phyloP scores from a whole-genome alignment of 352 stramenopile genomes.

The Phytopythium delawarense region DNA sequence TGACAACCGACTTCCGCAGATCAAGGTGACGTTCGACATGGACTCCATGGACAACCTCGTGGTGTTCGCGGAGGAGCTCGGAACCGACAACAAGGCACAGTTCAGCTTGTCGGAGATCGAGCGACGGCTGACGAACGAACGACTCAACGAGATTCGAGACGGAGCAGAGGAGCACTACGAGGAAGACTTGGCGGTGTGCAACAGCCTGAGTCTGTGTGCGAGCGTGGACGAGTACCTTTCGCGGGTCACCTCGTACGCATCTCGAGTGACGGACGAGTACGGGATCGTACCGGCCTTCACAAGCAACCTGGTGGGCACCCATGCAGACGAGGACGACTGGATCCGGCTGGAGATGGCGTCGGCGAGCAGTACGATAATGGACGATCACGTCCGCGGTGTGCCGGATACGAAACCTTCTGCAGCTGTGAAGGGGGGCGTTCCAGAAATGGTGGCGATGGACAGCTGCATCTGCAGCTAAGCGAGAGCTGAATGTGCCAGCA shows the following conservation, averaged over 20 bases:
- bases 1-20: constrained; percentile 4
- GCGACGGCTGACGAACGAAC: background rate
- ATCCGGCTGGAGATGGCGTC: constrained; percentile 4
- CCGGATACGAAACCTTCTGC: background rate
- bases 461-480: background rate
- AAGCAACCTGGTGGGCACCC: background rate
- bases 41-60: background rate
- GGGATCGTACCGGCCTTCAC: constrained; percentile 3
- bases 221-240: constrained; percentile 9
- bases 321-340: constrained; percentile 3
- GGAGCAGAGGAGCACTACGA: background rate
- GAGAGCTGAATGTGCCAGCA: background rate
- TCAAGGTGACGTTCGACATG: constrained; percentile 13
- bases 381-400: constrained; percentile 1
- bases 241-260: background rate
- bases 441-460: background rate
- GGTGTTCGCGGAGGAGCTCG: constrained; percentile 6
- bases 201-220: constrained; percentile 4
- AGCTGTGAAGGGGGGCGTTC: background rate
- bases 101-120: background rate
- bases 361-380: constrained; percentile 1
- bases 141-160: background rate
- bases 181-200: background rate
- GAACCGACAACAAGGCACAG: constrained; percentile 4
- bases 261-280: constrained; percentile 4